Conservation (phyloP, 116 monocot genomes). For the Dioscorea cayenensis region DNA sequence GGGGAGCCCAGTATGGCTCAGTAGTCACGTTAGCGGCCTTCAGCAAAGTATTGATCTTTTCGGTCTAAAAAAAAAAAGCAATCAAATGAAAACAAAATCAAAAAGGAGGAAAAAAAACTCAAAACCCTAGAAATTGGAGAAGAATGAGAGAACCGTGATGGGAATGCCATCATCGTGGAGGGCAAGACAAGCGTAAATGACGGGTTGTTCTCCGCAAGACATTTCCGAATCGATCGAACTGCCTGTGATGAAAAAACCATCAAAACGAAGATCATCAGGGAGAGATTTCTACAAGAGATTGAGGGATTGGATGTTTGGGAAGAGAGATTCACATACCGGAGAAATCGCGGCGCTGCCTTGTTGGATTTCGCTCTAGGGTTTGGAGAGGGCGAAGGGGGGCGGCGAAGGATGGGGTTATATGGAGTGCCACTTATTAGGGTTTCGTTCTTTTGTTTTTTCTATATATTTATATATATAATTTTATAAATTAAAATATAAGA, state of each 20-base stretch:
- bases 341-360: too few relatives aligned
- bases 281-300: too few relatives aligned
- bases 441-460: too few relatives aligned
- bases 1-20: constrained; percentile 72
- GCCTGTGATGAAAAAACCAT: background rate
- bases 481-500: too few relatives aligned
- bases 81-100: background rate
- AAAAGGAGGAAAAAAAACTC: background rate
- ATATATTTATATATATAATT: too few relatives aligned
- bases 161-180: constrained; percentile 77
- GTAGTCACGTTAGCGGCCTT: constrained; percentile 68
- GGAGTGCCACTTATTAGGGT: too few relatives aligned
- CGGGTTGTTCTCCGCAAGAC: constrained; percentile 44
- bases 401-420: too few relatives aligned
- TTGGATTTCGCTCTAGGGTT: too few relatives aligned
- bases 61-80: constrained; percentile 30
- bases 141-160: constrained; percentile 46
- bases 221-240: background rate
- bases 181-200: constrained; percentile 58
- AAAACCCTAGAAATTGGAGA: background rate
- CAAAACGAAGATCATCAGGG: background rate
- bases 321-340: too few relatives aligned
- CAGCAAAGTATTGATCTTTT: constrained; percentile 65
- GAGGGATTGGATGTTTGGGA: too few relatives aligned
- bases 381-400: too few relatives aligned